phyloP scores from a whole-genome alignment of 495 filamentous ascomycete species.

The Sabuloglossum arenarium region DNA sequence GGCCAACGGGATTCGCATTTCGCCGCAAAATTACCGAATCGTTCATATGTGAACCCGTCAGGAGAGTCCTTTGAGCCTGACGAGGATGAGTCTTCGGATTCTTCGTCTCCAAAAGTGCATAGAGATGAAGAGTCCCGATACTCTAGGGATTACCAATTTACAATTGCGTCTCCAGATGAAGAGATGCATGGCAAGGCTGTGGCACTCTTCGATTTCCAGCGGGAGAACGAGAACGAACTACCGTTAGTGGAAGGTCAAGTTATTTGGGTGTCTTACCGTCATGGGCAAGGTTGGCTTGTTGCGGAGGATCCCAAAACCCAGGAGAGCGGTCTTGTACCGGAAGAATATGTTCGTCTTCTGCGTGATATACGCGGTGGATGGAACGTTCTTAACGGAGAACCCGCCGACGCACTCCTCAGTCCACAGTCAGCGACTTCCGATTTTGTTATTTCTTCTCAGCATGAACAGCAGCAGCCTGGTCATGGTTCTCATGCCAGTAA shows the following conservation, averaged over 20 bases:
- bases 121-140: constrained; percentile 44
- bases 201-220: constrained; percentile 81
- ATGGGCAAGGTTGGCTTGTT: constrained; percentile 93
- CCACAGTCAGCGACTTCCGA: constrained; percentile 23
- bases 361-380: constrained; percentile 67
- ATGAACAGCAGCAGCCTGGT: constrained; percentile 13
- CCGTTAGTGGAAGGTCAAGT: constrained; percentile 86
- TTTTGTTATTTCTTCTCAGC: constrained; percentile 1
- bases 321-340: constrained; percentile 75
- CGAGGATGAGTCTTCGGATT: constrained; percentile 12
- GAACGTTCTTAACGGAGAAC: constrained; percentile 26
- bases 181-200: constrained; percentile 96
- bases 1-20: constrained; percentile 25
- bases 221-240: constrained; percentile 92
- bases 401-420: constrained; percentile 4
- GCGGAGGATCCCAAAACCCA: constrained; percentile 89
- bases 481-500: constrained; percentile 11
- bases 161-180: constrained; percentile 85
- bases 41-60: constrained; percentile 27
- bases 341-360: constrained; percentile 86
- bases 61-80: not conserved
- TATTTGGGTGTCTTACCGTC: constrained; percentile 87
- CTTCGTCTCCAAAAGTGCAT: constrained; percentile 22
- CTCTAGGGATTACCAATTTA: constrained; percentile 81
- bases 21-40: constrained; percentile 23